Conservation (phyloP, 1,284 basidiomycete species). For the Farysia itapuensis region DNA sequence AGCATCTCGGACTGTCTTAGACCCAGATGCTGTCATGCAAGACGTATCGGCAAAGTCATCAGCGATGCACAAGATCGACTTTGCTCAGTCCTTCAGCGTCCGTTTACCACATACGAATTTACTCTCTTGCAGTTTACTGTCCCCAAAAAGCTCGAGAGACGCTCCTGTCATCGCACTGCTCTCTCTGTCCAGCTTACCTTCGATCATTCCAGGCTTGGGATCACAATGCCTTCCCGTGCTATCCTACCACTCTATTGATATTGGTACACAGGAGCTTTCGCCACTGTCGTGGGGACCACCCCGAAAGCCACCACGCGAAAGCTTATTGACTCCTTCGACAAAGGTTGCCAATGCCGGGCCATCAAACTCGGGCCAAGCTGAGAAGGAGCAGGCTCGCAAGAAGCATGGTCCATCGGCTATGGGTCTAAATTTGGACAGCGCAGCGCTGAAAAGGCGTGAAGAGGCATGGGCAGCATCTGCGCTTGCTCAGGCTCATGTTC, state of each 20-base stretch:
- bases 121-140: constrained; percentile 32
- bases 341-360: neutral
- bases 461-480: constrained; percentile 30
- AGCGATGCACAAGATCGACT: neutral
- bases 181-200: constrained; percentile 44
- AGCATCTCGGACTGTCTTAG: neutral
- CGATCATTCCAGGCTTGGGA: constrained; percentile 44
- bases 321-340: neutral
- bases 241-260: constrained; percentile 49
- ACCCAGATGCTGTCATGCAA: constrained; percentile 16
- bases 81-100: constrained; percentile 16
- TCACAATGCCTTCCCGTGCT: constrained; percentile 52
- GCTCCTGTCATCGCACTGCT: constrained; percentile 43
- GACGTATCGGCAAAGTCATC: neutral
- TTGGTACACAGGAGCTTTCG: constrained; percentile 26
- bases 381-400: constrained; percentile 13
- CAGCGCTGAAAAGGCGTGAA: constrained; percentile 28
- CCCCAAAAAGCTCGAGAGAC: constrained; percentile 2
- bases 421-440: constrained; percentile 17
- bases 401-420: constrained; percentile 44
- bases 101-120: constrained; percentile 52
- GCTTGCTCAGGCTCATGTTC: constrained; percentile 50
- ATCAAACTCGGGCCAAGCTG: constrained; percentile 5
- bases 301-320: constrained; percentile 26
- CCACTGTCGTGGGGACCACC: constrained; percentile 48